Percentiles rank a stretch among this genome's conserved stretches.
Evolutionary conservation across 768 basidiomycete genomes (phyloP).

Genomic region (Ramaria rubella): DNA sequence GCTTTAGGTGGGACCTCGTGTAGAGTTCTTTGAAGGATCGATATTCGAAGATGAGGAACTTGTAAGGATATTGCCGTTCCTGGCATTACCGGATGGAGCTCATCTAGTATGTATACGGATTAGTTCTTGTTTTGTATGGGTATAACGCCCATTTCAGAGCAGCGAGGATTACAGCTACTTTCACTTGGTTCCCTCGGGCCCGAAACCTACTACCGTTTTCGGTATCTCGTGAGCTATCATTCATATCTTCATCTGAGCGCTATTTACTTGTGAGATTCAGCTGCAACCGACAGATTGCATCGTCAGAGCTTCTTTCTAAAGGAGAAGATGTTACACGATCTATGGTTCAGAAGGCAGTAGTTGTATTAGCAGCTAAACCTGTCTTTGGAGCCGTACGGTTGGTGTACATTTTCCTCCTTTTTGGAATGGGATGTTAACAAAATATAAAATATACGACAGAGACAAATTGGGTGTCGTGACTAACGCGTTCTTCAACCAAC

Average conservation of each 20-base stretch:
- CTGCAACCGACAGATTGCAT: conserved; percentile 91
- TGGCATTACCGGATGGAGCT: conserved; percentile 95
- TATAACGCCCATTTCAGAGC: conserved; percentile 40
- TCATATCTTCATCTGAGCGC: conserved; percentile 2
- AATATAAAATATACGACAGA: conserved; percentile 28
- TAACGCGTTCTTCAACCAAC: conserved; percentile 80
- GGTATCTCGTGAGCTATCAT: conserved; percentile 76
- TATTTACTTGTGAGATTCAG: conserved; percentile 31
- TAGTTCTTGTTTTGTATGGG: conserved; percentile 9
- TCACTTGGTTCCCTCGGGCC: conserved; percentile 71
- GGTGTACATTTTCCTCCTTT: conserved; percentile 10
- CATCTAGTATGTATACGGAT: conserved; percentile 55
- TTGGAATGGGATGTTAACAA: not conserved
- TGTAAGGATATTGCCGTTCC: conserved; percentile 80
- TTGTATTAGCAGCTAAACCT: conserved; percentile 85
- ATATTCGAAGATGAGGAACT: conserved; percentile 85
- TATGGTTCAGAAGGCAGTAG: conserved; percentile 96
- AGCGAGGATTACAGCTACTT: conserved; percentile 97
- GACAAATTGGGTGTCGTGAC: conserved; percentile 95
- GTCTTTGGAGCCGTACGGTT: conserved; percentile 92
- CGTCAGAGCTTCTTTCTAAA: conserved; percentile 70
- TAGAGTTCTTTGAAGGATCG: conserved; percentile 76
- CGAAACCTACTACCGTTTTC: conserved; percentile 76
- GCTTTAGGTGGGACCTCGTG: conserved; percentile 81
- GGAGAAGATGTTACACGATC: conserved; percentile 83